Evolutionary conservation across 495 filamentous ascomycete genomes (phyloP).

Genomic region (Neurospora sp.): DNA sequence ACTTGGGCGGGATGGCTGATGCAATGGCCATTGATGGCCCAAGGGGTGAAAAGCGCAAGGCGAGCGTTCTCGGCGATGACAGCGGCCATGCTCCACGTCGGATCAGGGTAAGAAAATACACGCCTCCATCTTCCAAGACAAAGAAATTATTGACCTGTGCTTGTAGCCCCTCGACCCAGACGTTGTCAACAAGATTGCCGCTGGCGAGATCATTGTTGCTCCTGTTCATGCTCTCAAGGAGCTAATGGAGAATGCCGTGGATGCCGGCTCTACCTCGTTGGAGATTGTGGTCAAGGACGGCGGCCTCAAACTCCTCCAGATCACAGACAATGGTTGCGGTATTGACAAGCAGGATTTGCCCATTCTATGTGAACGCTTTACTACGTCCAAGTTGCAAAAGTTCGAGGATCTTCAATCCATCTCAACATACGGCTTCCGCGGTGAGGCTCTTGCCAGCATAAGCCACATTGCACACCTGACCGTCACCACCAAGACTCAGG

Average conservation of each 20-base stretch:
- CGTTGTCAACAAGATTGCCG: conserved; percentile 98
- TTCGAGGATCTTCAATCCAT: conserved; percentile 93
- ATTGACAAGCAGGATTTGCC: conserved; percentile 89
- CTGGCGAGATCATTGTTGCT: conserved; percentile 98
- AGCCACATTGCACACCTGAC: conserved; percentile 96
- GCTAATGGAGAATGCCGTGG: conserved; percentile 93
- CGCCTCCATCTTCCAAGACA: background rate
- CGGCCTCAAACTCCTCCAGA: conserved; percentile 92
- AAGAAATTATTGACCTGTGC: background rate
- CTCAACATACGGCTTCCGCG: conserved; percentile 92
- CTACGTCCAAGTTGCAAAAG: conserved; percentile 88
- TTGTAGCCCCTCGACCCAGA: conserved; percentile 76
- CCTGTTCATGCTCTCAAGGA: conserved; percentile 97
- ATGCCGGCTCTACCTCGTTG: conserved; percentile 84
- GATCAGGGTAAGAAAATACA: conserved; percentile 42
- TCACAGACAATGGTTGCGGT: conserved; percentile 95
- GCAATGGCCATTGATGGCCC: conserved; percentile 25
- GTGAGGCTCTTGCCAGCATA: conserved; percentile 95
- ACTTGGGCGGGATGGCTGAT: conserved; percentile 14
- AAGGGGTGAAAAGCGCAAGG: conserved; percentile 56
- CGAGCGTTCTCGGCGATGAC: conserved; percentile 31
- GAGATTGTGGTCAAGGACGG: conserved; percentile 94
- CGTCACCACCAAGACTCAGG: conserved; percentile 86
- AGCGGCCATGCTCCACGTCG: conserved; percentile 43
- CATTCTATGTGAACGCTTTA: conserved; percentile 93